phyloP scores from a whole-genome alignment of 441 rosid species.

The Pelargonium australe region DNA sequence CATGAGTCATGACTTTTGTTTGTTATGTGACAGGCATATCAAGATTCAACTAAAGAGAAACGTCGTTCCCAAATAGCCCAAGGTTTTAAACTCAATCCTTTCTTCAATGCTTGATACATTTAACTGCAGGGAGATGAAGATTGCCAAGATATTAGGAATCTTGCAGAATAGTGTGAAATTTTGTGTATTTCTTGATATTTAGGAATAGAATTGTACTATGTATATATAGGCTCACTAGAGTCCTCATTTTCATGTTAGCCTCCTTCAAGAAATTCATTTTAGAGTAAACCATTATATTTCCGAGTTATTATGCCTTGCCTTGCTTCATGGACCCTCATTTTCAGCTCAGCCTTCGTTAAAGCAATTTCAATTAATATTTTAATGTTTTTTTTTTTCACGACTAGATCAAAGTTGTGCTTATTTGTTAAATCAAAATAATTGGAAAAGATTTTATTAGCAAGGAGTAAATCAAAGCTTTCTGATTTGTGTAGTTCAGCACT shows the following conservation, averaged over 20 bases:
- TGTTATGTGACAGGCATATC: conserved; percentile 60
- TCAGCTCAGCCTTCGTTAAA: too few relatives aligned
- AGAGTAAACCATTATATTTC: neutral
- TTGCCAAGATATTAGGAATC: neutral
- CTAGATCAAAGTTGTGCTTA: too few relatives aligned
- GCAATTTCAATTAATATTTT: too few relatives aligned
- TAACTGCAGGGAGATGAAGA: neutral
- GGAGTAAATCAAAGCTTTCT: neutral
- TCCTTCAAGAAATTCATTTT: neutral
- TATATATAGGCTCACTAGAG: too few relatives aligned
- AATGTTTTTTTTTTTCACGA: too few relatives aligned
- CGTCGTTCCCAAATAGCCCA: conserved; percentile 95
- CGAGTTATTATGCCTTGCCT: too few relatives aligned
- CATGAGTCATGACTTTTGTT: neutral
- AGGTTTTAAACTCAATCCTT: conserved; percentile 42
- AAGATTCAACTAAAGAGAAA: conserved; percentile 92
- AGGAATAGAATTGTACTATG: too few relatives aligned
- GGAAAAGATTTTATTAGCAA: neutral
- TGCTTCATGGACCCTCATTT: too few relatives aligned
- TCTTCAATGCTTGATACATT: conserved; percentile 8
- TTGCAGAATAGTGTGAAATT: neutral
- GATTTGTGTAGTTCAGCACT: neutral
- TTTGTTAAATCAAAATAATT: neutral
- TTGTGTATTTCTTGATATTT: too few relatives aligned
- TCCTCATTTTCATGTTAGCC: neutral